Percentiles rank a stretch among this genome's conserved stretches.
Evolutionary conservation across 257 asterid genomes (phyloP).

Genomic region (Eustoma russellianum): DNA sequence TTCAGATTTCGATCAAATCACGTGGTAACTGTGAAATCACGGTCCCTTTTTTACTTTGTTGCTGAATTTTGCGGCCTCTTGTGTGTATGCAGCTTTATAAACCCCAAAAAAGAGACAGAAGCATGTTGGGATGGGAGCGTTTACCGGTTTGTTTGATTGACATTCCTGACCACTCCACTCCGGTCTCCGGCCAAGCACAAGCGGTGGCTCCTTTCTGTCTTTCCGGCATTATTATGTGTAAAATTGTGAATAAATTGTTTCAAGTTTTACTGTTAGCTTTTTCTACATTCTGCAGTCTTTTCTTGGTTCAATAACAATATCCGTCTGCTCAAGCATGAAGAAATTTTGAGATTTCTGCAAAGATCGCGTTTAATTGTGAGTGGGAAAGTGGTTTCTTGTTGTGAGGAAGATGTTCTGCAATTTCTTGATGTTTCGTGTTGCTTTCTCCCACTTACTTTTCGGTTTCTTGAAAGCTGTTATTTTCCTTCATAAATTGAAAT

Average conservation of each 20-base stretch:
- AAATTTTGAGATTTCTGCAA: too few relatives aligned
- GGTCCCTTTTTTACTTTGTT: neutral
- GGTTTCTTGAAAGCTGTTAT: too few relatives aligned
- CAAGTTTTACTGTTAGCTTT: neutral
- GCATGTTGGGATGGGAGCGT: constrained; percentile 25
- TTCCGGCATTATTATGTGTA: constrained; percentile 78
- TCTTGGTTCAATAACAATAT: neutral
- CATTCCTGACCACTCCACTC: constrained; percentile 34
- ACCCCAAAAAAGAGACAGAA: constrained; percentile 4
- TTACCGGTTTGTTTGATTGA: constrained; percentile 23
- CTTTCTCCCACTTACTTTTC: too few relatives aligned
- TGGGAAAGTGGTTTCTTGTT: too few relatives aligned
- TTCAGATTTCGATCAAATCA: too few relatives aligned
- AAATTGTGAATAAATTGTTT: constrained; percentile 43
- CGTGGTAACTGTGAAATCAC: too few relatives aligned
- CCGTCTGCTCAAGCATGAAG: too few relatives aligned
- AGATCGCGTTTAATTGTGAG: too few relatives aligned
- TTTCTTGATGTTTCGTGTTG: too few relatives aligned
- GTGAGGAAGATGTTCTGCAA: too few relatives aligned
- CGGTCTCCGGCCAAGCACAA: constrained; percentile 39
- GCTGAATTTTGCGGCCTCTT: too few relatives aligned
- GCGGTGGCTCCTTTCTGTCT: constrained; percentile 50
- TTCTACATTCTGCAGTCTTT: neutral
- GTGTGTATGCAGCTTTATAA: neutral
- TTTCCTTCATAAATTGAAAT: too few relatives aligned